Conservation (phyloP, 768 basidiomycete species). For the Atractiella rhizophila region DNA sequence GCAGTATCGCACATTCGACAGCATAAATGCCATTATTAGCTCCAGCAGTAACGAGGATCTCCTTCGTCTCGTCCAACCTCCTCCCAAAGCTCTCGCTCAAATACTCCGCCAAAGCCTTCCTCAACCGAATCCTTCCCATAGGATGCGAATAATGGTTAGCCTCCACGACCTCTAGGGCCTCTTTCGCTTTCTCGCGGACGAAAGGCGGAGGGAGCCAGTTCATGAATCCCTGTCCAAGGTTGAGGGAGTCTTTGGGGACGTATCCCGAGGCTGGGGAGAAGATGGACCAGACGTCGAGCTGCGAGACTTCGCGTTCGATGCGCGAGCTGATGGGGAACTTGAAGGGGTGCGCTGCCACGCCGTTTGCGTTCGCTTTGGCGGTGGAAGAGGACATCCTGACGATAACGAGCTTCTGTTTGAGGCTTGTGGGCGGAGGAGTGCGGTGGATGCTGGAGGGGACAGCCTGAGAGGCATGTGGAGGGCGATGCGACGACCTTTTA, state of each 20-base stretch:
- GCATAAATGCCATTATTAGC: slow-evolving; percentile 54
- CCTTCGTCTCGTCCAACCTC: slow-evolving; percentile 52
- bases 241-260: slow-evolving; percentile 69
- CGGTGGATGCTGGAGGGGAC: too few species aligned
- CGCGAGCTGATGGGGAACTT: too few species aligned
- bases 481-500: too few species aligned
- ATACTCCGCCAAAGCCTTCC: slow-evolving; percentile 59
- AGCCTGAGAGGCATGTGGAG: too few species aligned
- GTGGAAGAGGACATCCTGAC: too few species aligned
- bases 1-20: too few species aligned
- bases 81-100: slow-evolving; percentile 43
- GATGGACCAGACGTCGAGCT: slow-evolving; percentile 68
- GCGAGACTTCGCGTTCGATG: not conserved
- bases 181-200: slow-evolving; percentile 46
- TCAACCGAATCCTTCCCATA: slow-evolving; percentile 54
- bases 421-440: too few species aligned
- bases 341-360: too few species aligned
- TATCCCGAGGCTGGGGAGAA: slow-evolving; percentile 20
- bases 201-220: slow-evolving; percentile 65
- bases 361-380: too few species aligned
- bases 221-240: slow-evolving; percentile 83
- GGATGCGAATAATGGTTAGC: slow-evolving; percentile 51
- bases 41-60: slow-evolving; percentile 83
- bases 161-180: slow-evolving; percentile 36
- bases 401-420: too few species aligned